These are phyloP conservation scores for Macaranga tanarius DNA, from an alignment of 441 rosid species.

Conservation along the genomic window DNA sequence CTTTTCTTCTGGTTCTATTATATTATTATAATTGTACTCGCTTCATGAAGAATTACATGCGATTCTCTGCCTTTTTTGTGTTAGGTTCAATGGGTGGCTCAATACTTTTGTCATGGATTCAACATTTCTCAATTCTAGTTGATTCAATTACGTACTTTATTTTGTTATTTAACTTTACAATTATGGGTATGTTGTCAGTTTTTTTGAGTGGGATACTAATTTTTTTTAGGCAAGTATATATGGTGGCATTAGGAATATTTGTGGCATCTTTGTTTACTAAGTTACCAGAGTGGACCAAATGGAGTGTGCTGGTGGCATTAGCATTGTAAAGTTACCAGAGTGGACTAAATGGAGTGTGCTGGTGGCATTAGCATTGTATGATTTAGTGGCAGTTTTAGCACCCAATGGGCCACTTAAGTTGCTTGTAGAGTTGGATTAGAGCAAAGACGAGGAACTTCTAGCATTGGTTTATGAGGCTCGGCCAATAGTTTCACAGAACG, in stretches of 20 bases:
- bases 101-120: conserved; percentile 71
- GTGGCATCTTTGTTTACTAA: conserved; percentile 95
- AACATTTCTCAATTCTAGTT: conserved; percentile 77
- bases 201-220: conserved; percentile 76
- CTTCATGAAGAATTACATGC: conserved; percentile 91
- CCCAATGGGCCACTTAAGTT: conserved; percentile 98
- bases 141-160: conserved; percentile 73
- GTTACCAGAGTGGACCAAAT: conserved; percentile 95
- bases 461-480: conserved; percentile 96
- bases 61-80: conserved; percentile 87
- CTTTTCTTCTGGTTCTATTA: conserved; percentile 77
- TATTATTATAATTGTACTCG: conserved; percentile 90
- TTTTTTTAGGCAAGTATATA: conserved; percentile 74
- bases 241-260: conserved; percentile 81
- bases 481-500: conserved; percentile 51
- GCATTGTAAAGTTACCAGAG: conserved; percentile 87
- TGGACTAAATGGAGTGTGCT: conserved; percentile 95
- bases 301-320: conserved; percentile 79
- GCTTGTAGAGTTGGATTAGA: conserved; percentile 86
- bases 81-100: conserved; percentile 93
- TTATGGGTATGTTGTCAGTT: conserved; percentile 77
- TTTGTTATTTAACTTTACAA: conserved; percentile 76
- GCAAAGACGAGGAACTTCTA: conserved; percentile 87
- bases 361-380: conserved; percentile 86
- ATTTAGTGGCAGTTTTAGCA: conserved; percentile 86